A percentile compares a stretch with the other conserved stretches of the same genome.
Conservation (phyloP, 306 rosid genomes). For the Medicago ruthenica region DNA sequence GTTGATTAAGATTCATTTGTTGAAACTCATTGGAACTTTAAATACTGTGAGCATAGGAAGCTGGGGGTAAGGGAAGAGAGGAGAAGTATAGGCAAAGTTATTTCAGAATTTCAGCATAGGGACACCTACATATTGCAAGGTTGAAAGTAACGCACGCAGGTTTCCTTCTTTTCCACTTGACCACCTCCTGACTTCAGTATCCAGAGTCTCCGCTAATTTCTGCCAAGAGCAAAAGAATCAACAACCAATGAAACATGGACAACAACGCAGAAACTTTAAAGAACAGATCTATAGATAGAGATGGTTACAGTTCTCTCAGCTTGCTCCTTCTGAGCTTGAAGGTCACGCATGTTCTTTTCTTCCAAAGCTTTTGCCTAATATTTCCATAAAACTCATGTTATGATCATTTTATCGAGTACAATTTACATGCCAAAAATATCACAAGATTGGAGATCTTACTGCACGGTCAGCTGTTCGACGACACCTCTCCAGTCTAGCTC, state of each 20-base stretch:
- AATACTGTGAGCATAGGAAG: constrained; percentile 9
- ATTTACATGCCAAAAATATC: constrained; percentile 4
- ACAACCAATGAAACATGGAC: constrained; percentile 42
- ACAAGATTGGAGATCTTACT: constrained; percentile 58
- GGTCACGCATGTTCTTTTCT: constrained; percentile 89
- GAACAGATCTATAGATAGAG: constrained; percentile 3
- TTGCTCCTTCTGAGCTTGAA: constrained; percentile 85
- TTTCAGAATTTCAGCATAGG: constrained; percentile 37
- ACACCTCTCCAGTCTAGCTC: constrained; percentile 93
- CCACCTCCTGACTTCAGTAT: constrained; percentile 97
- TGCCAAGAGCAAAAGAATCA: constrained; percentile 56
- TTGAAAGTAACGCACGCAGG: constrained; percentile 94
- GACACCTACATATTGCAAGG: constrained; percentile 94
- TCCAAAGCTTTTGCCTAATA: constrained; percentile 90
- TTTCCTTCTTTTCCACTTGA: constrained; percentile 99
- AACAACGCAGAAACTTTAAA: constrained; percentile 31
- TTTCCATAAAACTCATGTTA: constrained; percentile 46
- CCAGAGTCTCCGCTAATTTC: constrained; percentile 94
- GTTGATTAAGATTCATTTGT: constrained; percentile 28
- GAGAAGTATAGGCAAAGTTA: not conserved
- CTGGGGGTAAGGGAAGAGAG: constrained; percentile 22
- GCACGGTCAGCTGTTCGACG: constrained; percentile 94
- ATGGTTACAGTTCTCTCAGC: constrained; percentile 80
- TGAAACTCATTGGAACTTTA: not conserved
- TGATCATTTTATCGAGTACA: constrained; percentile 31